A percentile compares a stretch with the other conserved stretches of the same genome.
Evolutionary conservation across 2,329 filamentous ascomycete genomes (phyloP).

Genomic region (Penicillium aurantiogriseum): DNA sequence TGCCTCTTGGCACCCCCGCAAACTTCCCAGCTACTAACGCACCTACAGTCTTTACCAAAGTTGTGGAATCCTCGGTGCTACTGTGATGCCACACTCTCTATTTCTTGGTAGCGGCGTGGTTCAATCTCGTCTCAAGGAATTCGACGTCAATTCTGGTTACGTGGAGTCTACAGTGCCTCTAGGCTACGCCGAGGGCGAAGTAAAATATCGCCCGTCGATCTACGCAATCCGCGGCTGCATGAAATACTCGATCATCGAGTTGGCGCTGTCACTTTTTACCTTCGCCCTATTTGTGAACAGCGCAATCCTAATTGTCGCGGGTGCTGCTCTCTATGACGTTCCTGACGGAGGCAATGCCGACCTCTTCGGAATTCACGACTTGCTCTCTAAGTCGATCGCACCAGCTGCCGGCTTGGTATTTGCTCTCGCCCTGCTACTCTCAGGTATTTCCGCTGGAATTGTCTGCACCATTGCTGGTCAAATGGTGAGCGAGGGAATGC

Average conservation of each 20-base stretch:
- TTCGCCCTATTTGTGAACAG: constrained; percentile 84
- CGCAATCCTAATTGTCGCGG: constrained; percentile 77
- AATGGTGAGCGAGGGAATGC: constrained; percentile 81
- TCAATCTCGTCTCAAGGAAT: constrained; percentile 53
- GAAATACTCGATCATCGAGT: constrained; percentile 69
- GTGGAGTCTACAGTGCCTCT: constrained; percentile 30
- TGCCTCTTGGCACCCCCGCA: background rate
- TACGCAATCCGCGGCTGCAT: constrained; percentile 71
- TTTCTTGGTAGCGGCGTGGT: constrained; percentile 58
- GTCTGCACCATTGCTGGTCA: constrained; percentile 88
- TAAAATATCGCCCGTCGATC: constrained; percentile 68
- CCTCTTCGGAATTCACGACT: constrained; percentile 76
- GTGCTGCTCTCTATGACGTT: constrained; percentile 68
- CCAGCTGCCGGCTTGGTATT: constrained; percentile 80
- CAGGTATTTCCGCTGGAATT: constrained; percentile 77
- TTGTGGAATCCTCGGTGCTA: constrained; percentile 53
- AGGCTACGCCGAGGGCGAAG: constrained; percentile 47
- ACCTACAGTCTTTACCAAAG: constrained; percentile 51
- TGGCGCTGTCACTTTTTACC: constrained; percentile 71
- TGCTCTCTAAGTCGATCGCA: constrained; percentile 68
- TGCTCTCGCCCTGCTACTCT: constrained; percentile 74
- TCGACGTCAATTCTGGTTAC: constrained; percentile 44
- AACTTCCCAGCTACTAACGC: constrained; percentile 6
- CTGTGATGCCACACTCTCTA: constrained; percentile 61
- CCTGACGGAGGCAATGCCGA: constrained; percentile 65